phyloP scores from a whole-genome alignment of 495 filamentous ascomycete species.

The Xylaria grammica region DNA sequence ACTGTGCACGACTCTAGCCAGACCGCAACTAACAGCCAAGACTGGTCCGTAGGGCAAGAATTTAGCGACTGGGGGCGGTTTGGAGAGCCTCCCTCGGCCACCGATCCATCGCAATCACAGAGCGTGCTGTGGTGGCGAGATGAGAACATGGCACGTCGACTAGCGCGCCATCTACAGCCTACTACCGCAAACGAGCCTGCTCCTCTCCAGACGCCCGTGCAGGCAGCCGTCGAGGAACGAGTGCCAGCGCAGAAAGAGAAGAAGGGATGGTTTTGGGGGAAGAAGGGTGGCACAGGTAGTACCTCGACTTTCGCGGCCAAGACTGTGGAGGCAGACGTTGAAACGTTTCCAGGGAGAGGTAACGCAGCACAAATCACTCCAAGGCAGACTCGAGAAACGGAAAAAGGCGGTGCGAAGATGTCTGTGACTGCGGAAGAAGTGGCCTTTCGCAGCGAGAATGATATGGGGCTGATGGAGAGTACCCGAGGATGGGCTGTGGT shows the following conservation, averaged over 20 bases:
- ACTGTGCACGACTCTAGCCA: neutral
- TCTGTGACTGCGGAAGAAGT: slow-evolving; percentile 55
- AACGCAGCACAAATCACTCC: neutral
- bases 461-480: slow-evolving; percentile 59
- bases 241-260: slow-evolving; percentile 37
- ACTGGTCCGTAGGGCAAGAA: slow-evolving; percentile 29
- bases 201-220: slow-evolving; percentile 29
- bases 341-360: slow-evolving; percentile 13
- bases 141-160: slow-evolving; percentile 51
- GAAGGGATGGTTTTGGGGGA: slow-evolving; percentile 34
- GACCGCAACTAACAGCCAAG: slow-evolving; percentile 23
- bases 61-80: slow-evolving; percentile 52
- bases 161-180: slow-evolving; percentile 52
- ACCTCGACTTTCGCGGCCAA: slow-evolving; percentile 2
- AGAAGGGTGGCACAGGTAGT: slow-evolving; percentile 15
- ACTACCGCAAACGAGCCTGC: slow-evolving; percentile 30
- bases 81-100: slow-evolving; percentile 19
- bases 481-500: slow-evolving; percentile 55
- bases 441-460: slow-evolving; percentile 57
- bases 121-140: slow-evolving; percentile 49
- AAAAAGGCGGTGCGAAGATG: slow-evolving; percentile 39
- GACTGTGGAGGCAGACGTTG: slow-evolving; percentile 26
- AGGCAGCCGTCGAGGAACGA: slow-evolving; percentile 36
- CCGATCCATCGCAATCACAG: neutral
- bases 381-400: slow-evolving; percentile 18